Evolutionary conservation across 129 eudicot genomes (phyloP).

Genomic region (Escallonia rubra): DNA sequence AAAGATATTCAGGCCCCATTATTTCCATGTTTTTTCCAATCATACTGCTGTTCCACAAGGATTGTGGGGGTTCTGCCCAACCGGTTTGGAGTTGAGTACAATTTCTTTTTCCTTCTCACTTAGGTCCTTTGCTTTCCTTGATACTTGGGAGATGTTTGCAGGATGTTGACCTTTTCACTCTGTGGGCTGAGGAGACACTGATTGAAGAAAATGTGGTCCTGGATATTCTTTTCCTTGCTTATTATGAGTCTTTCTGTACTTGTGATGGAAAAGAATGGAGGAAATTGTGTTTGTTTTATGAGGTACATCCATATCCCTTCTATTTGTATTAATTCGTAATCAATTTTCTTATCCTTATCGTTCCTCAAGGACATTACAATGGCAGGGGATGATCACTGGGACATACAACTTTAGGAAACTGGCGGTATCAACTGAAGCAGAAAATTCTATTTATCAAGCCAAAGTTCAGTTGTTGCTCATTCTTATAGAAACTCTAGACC

Average conservation of each 20-base stretch:
- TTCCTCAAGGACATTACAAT: slow-evolving; percentile 18
- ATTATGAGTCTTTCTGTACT: slow-evolving; percentile 74
- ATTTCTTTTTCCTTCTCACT: no score
- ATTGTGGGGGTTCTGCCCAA: no score
- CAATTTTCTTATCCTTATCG: background rate
- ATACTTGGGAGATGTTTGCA: slow-evolving; percentile 23
- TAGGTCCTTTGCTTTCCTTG: background rate
- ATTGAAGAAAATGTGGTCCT: slow-evolving; percentile 80
- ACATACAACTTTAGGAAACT: slow-evolving; percentile 69
- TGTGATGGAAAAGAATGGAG: slow-evolving; percentile 77
- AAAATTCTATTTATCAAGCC: slow-evolving; percentile 54
- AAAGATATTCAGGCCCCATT: no score
- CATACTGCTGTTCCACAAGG: no score
- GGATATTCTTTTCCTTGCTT: slow-evolving; percentile 82
- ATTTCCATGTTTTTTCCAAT: no score
- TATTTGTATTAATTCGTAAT: slow-evolving; percentile 7
- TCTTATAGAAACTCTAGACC: slow-evolving; percentile 79
- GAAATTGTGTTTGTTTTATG: slow-evolving; percentile 57
- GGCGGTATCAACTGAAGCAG: slow-evolving; percentile 72
- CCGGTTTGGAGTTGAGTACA: no score
- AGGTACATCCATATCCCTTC: slow-evolving; percentile 39
- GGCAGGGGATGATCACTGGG: slow-evolving; percentile 70
- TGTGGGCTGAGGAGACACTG: slow-evolving; percentile 97
- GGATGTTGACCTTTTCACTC: slow-evolving; percentile 75
- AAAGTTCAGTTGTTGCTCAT: slow-evolving; percentile 81